Percentiles rank a stretch among this genome's conserved stretches.
phyloP scores from a whole-genome alignment of 805 yeast species.

The Wickerhamiella nectarea region DNA sequence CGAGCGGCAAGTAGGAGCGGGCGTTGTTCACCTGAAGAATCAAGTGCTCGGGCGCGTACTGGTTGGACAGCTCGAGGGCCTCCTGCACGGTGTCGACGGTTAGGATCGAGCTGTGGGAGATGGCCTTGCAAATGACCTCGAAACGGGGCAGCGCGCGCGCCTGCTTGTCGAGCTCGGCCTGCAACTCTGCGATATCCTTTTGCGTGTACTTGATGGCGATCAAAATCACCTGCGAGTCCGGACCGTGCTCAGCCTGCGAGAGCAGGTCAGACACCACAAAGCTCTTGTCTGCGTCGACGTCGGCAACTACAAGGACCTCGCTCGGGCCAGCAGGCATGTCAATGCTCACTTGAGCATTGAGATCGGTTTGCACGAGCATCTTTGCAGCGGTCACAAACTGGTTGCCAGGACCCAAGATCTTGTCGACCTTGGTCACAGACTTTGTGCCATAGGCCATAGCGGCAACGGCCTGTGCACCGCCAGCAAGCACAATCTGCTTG shows the following conservation, averaged over 20 bases:
- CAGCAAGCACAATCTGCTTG: conserved; percentile 77
- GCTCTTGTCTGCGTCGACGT: conserved; percentile 74
- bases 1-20: conserved; percentile 48
- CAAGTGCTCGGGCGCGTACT: conserved; percentile 96
- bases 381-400: conserved; percentile 99
- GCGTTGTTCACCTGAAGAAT: conserved; percentile 83
- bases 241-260: conserved; percentile 98
- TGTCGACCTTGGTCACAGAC: conserved; percentile 82
- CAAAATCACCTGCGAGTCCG: conserved; percentile 92
- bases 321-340: conserved; percentile 99
- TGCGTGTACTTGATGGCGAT: conserved; percentile 62
- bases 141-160: conserved; percentile 79
- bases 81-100: conserved; percentile 55
- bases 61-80: conserved; percentile 77
- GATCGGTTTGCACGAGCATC: conserved; percentile 92
- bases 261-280: conserved; percentile 93
- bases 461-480: conserved; percentile 99
- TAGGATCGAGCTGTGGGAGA: conserved; percentile 78
- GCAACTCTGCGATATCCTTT: conserved; percentile 50
- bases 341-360: conserved; percentile 85
- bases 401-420: conserved; percentile 97
- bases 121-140: conserved; percentile 83
- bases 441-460: conserved; percentile 99
- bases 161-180: conserved; percentile 72
- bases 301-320: conserved; percentile 91